phyloP scores from a whole-genome alignment of 106 monocot genomes.

The Hemerocallis citrina region DNA sequence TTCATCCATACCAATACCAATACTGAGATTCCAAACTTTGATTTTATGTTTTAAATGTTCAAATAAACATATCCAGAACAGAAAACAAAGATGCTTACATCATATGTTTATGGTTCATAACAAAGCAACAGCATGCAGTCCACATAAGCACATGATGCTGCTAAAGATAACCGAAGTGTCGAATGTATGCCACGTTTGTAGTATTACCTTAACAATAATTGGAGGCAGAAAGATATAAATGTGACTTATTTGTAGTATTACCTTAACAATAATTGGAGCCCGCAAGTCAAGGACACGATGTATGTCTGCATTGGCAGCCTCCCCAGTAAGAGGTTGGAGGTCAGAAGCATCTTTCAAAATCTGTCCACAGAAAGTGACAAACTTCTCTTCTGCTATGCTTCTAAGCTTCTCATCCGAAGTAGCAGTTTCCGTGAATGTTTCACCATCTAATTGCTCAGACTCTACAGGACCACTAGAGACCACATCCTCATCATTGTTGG shows the following conservation, averaged over 20 bases:
- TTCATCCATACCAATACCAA: too few relatives aligned
- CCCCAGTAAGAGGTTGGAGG: slow-evolving; percentile 56
- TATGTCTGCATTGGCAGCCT: slow-evolving; percentile 55
- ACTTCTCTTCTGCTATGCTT: slow-evolving; percentile 78
- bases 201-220: slow-evolving; percentile 92
- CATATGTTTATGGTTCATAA: too few relatives aligned
- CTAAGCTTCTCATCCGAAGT: slow-evolving; percentile 50
- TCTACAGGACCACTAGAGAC: slow-evolving; percentile 7
- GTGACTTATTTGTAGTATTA: too few relatives aligned
- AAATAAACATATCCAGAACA: too few relatives aligned
- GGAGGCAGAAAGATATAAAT: slow-evolving; percentile 80
- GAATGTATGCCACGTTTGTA: too few relatives aligned
- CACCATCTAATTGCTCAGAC: neutral
- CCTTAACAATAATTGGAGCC: slow-evolving; percentile 94
- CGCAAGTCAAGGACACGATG: slow-evolving; percentile 81
- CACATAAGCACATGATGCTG: too few relatives aligned
- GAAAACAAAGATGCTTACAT: too few relatives aligned
- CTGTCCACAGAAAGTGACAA: slow-evolving; percentile 86
- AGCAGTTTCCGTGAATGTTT: slow-evolving; percentile 8
- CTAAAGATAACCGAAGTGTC: too few relatives aligned
- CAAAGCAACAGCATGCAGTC: too few relatives aligned
- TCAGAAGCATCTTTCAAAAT: slow-evolving; percentile 89
- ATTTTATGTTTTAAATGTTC: too few relatives aligned
- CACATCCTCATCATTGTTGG: slow-evolving; percentile 9
- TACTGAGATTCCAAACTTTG: too few relatives aligned